Conservation (phyloP, 345 rosid genomes). For the Eucalyptus victrix region DNA sequence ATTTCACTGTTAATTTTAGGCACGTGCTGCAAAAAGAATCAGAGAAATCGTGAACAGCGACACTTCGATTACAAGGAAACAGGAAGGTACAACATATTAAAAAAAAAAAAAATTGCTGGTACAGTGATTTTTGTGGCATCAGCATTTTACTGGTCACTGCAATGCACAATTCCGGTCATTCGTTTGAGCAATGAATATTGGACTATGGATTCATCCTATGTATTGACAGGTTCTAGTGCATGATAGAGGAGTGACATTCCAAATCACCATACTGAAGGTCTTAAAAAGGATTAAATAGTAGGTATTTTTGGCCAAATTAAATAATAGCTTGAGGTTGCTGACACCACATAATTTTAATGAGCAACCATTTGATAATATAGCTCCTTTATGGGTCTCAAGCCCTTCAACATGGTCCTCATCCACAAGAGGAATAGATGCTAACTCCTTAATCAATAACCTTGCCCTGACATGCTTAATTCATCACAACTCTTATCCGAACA, state of each 20-base stretch:
- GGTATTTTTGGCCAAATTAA: neutral
- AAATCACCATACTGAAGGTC: neutral
- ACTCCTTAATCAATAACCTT: neutral
- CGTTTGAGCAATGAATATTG: neutral
- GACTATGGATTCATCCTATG: neutral
- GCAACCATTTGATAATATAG: neutral
- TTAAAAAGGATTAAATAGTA: neutral
- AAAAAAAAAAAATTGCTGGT: neutral
- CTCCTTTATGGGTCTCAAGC: neutral
- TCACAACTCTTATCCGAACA: neutral
- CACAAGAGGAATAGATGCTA: neutral
- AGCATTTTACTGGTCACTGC: neutral
- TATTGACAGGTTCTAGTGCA: neutral
- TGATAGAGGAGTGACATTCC: neutral
- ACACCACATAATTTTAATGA: neutral
- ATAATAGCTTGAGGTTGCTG: neutral
- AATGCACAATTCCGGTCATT: neutral
- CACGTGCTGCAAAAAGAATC: slow-evolving; percentile 24
- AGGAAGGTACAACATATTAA: neutral
- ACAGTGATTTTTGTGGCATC: neutral
- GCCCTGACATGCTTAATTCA: neutral
- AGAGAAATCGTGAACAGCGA: neutral
- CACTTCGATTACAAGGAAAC: neutral
- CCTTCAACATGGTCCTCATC: neutral
- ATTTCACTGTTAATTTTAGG: slow-evolving; percentile 57